Evolutionary conservation across 2,329 filamentous ascomycete species (phyloP).

Genomic region (Exophiala oligosperma): DNA sequence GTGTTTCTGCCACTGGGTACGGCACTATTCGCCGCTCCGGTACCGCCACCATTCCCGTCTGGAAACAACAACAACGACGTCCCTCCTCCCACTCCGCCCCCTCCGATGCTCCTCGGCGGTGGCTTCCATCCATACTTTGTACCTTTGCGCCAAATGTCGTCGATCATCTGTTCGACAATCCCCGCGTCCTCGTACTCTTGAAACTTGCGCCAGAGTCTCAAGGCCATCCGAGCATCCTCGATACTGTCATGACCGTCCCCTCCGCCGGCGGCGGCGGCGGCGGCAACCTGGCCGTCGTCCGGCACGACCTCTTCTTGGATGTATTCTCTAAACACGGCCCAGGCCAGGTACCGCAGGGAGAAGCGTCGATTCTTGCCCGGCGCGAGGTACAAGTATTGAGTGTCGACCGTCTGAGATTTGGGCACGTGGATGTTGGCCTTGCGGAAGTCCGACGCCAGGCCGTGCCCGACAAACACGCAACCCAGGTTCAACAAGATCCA

Average conservation of each 20-base stretch:
- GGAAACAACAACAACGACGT: conserved; percentile 17
- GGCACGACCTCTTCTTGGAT: conserved; percentile 75
- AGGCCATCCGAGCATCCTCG: conserved; percentile 87
- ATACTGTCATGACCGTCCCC: conserved; percentile 76
- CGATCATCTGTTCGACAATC: conserved; percentile 76
- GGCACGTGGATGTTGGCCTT: conserved; percentile 98
- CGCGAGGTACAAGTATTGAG: conserved; percentile 86
- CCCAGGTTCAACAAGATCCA: conserved; percentile 95
- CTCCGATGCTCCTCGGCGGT: conserved; percentile 41
- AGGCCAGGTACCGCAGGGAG: conserved; percentile 86
- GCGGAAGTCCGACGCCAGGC: conserved; percentile 90
- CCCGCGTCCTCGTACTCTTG: conserved; percentile 85
- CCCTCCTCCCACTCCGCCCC: neutral
- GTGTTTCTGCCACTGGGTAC: conserved; percentile 32
- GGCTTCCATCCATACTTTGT: conserved; percentile 60
- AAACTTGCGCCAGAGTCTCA: conserved; percentile 87
- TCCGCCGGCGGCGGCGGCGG: too few species aligned
- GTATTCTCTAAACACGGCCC: conserved; percentile 86
- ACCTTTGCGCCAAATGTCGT: conserved; percentile 76
- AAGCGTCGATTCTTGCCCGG: conserved; percentile 79
- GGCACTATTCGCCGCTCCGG: conserved; percentile 22
- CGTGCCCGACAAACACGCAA: conserved; percentile 91
- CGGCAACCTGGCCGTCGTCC: conserved; percentile 25
- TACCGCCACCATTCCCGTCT: conserved; percentile 28
- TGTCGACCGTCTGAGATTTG: conserved; percentile 86